Base-by-base conservation (phyloP, 139 green algal species). In the Chlorella sp. region DNA sequence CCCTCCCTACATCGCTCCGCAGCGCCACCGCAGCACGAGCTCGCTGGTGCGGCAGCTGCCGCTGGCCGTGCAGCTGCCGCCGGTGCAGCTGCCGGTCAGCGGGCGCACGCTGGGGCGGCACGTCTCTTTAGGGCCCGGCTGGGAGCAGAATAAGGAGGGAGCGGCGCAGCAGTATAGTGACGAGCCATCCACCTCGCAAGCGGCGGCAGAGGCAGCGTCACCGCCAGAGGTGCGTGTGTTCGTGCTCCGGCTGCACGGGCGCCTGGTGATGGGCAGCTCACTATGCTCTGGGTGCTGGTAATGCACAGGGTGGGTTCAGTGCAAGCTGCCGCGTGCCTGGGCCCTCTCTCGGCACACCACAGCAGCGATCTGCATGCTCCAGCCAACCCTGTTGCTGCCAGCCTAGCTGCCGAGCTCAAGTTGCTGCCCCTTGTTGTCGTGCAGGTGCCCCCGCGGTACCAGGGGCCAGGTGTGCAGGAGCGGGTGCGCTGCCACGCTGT, bases 401-500 rank as follows among this genome's bases (percentile, higher is more conserved):
- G n/a, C n/a, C n/a, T n/a, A n/a, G n/a, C n/a, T n/a, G n/a, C n/a
- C n/a, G n/a, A n/a, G 44, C 44, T 51, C 9, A 51, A 16, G 6
- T 6, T 51, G 44, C 44, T 51, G 6, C 44, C 44, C 44, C 9
- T 9, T 51, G 2, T 39, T 41, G 17, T 17, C 44, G n/a, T n/a
- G 26, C 72, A 23, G 67, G 84, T 85, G 41, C 75, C 84, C 0
- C 23, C 28, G 39, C 78, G 76, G 41, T 88, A 71, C 32, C 84
- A 80, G 25, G 84, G 84, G 4, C 23, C 30, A 1, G 84, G 75
- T 2, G 44, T 78, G 17, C 21, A 68, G 44, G 81, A 87, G 64
- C 64, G 81, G 26, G 67, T 90, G 71, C 81, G 86, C 23, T 88
- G 86, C 60, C 78, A 87, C 39, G 84, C 56, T 34, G 69, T 87